phyloP scores from a whole-genome alignment of 805 yeast species.

The Spathaspora gorwiae region DNA sequence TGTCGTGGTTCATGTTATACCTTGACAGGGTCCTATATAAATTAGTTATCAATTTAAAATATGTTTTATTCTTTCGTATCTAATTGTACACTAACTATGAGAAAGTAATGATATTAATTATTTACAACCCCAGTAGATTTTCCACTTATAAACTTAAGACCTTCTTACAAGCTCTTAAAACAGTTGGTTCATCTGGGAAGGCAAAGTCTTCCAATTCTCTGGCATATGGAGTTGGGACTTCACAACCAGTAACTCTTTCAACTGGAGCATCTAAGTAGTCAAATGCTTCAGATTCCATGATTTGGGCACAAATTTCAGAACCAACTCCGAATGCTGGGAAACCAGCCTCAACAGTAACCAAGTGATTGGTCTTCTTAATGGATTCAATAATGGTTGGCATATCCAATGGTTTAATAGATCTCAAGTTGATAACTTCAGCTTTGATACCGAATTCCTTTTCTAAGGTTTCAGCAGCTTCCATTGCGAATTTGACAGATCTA shows the following conservation, averaged over 20 bases:
- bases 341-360: slow-evolving; percentile 94
- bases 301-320: slow-evolving; percentile 94
- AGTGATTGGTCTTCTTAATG: slow-evolving; percentile 94
- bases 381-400: slow-evolving; percentile 78
- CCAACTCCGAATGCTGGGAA: slow-evolving; percentile 99
- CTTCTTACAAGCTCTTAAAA: slow-evolving; percentile 81
- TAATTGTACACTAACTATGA: too few relatives aligned
- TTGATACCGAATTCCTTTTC: slow-evolving; percentile 80
- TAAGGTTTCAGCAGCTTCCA: slow-evolving; percentile 86
- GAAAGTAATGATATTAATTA: too few relatives aligned
- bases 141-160: slow-evolving; percentile 57
- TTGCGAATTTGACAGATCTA: slow-evolving; percentile 80
- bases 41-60: too few relatives aligned
- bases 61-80: too few relatives aligned
- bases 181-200: slow-evolving; percentile 93
- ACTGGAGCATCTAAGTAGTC: slow-evolving; percentile 98
- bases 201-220: slow-evolving; percentile 95
- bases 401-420: slow-evolving; percentile 96
- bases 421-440: slow-evolving; percentile 91
- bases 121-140: too few relatives aligned
- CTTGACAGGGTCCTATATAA: too few relatives aligned
- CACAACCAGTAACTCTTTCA: slow-evolving; percentile 98
- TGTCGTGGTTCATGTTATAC: too few relatives aligned
- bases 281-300: slow-evolving; percentile 97
- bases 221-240: slow-evolving; percentile 99